Evolutionary conservation across 805 yeast genomes (phyloP).

Genomic region (Saccharomyces eubayanus): DNA sequence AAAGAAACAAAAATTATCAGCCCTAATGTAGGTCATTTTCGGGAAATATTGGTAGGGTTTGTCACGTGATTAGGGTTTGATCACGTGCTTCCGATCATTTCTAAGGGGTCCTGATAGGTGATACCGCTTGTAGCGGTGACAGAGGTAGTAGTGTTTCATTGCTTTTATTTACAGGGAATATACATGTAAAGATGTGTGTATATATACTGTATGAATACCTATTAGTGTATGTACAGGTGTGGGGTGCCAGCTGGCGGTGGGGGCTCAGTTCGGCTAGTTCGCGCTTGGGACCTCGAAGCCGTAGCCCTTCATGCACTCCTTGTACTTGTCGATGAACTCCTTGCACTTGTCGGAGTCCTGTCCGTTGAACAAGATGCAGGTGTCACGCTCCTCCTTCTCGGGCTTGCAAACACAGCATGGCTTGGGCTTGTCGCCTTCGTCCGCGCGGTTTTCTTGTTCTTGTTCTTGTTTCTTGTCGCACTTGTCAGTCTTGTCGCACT

Average conservation of each 20-base stretch:
- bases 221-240: neutral
- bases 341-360: conserved; percentile 72
- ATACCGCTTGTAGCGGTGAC: neutral
- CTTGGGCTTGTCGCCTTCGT: conserved; percentile 51
- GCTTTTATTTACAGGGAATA: neutral
- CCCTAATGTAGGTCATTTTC: neutral
- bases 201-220: neutral
- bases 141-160: neutral
- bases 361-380: conserved; percentile 76
- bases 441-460: neutral
- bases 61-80: neutral
- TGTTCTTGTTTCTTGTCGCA: neutral
- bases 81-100: neutral
- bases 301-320: conserved; percentile 82
- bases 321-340: conserved; percentile 61
- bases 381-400: conserved; percentile 75
- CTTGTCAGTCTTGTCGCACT: neutral
- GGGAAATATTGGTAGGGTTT: neutral
- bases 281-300: conserved; percentile 47
- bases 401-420: conserved; percentile 95
- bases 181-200: neutral
- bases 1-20: neutral
- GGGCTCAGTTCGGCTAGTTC: conserved; percentile 24
- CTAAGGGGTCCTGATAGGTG: neutral
- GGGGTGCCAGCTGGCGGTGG: neutral